Conservation (phyloP, 768 basidiomycete genomes). For the Coprinopsis marcescibilis region DNA sequence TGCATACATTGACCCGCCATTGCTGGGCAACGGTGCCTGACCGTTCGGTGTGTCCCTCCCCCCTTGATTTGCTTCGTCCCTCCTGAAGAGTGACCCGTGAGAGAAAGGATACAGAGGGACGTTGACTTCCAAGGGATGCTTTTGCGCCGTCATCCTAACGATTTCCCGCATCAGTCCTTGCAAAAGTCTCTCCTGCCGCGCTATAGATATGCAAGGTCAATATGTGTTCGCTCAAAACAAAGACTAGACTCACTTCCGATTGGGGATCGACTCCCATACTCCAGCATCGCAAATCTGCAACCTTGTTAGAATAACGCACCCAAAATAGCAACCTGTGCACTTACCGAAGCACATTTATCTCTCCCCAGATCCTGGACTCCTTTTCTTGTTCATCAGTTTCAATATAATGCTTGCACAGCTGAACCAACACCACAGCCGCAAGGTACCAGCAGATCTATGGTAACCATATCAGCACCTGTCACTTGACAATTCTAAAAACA, state of each 20-base stretch:
- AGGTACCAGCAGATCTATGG: slow-evolving; percentile 85
- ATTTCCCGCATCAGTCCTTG: slow-evolving; percentile 85
- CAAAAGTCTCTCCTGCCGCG: slow-evolving; percentile 75
- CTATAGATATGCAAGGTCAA: slow-evolving; percentile 27
- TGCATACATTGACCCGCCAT: slow-evolving; percentile 2
- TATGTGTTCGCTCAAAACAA: slow-evolving; percentile 7
- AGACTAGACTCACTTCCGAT: slow-evolving; percentile 62
- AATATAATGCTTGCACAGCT: slow-evolving; percentile 82
- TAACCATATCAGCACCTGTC: slow-evolving; percentile 11
- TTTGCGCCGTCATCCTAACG: slow-evolving; percentile 74
- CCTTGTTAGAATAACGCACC: slow-evolving; percentile 7
- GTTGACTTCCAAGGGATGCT: slow-evolving; percentile 73
- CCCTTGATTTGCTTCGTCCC: slow-evolving; percentile 26
- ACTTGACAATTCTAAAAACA: neutral
- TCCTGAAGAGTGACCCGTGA: slow-evolving; percentile 56
- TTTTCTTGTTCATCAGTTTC: slow-evolving; percentile 69
- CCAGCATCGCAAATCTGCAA: slow-evolving; percentile 74
- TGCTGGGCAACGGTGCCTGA: slow-evolving; percentile 2
- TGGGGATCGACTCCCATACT: slow-evolving; percentile 72
- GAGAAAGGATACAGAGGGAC: slow-evolving; percentile 81
- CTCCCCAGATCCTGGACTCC: slow-evolving; percentile 80
- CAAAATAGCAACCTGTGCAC: slow-evolving; percentile 12
- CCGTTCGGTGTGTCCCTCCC: slow-evolving; percentile 7
- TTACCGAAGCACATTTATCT: slow-evolving; percentile 78
- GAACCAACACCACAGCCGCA: slow-evolving; percentile 81